A percentile compares a stretch with the other conserved stretches of the same genome.
Conservation (phyloP, 2,329 filamentous ascomycete species). For the Aquanectria penicillioides region DNA sequence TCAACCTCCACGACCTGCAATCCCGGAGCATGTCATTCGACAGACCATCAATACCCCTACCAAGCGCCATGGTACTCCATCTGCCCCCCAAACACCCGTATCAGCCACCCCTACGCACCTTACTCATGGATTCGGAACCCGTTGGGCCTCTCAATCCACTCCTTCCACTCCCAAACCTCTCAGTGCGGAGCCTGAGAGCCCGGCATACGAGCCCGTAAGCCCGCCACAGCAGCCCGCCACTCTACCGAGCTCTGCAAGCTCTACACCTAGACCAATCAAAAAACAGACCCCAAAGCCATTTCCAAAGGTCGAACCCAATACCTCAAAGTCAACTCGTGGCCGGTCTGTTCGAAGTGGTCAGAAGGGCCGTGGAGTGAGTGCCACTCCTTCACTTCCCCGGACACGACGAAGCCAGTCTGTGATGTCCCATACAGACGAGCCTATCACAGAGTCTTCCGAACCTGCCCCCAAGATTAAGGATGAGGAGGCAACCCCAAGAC, state of each 20-base stretch:
- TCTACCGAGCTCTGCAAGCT: conserved; percentile 45
- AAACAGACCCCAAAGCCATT: conserved; percentile 48
- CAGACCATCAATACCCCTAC: conserved; percentile 49
- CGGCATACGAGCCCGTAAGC: conserved; percentile 68
- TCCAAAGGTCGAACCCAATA: conserved; percentile 35
- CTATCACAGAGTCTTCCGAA: conserved; percentile 53
- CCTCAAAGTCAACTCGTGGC: conserved; percentile 41
- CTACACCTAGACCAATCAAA: conserved; percentile 42
- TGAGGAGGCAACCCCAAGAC: conserved; percentile 65
- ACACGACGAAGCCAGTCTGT: conserved; percentile 58
- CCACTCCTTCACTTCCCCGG: conserved; percentile 48
- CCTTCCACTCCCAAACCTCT: conserved; percentile 64
- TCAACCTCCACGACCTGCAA: conserved; percentile 49
- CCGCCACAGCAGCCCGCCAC: conserved; percentile 57
- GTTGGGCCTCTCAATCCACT: conserved; percentile 67
- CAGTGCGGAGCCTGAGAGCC: conserved; percentile 56
- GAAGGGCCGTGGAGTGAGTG: conserved; percentile 46
- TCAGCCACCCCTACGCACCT: conserved; percentile 43
- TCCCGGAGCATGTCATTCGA: conserved; percentile 55
- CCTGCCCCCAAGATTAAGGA: conserved; percentile 63
- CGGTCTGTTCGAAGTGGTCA: conserved; percentile 50
- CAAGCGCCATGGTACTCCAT: conserved; percentile 45
- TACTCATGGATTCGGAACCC: conserved; percentile 59
- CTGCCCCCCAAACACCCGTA: conserved; percentile 49
- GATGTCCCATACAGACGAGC: conserved; percentile 59